Evolutionary conservation across 768 basidiomycete genomes (phyloP).

Genomic region (Infundibulicybe gibba): DNA sequence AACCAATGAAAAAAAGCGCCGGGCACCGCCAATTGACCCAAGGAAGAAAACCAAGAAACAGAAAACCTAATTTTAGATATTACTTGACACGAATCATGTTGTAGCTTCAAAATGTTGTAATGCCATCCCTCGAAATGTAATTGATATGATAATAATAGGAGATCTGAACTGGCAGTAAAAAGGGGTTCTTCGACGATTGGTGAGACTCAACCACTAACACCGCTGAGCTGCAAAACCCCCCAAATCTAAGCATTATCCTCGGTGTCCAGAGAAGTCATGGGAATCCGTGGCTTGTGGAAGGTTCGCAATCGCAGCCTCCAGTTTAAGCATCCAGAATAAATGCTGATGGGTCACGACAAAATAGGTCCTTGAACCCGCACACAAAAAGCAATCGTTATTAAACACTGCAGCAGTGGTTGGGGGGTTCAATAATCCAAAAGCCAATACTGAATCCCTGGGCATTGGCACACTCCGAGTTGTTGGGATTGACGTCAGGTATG

Average conservation of each 20-base stretch:
- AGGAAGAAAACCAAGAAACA: not conserved
- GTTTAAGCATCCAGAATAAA: no score
- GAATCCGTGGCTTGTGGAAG: conserved; percentile 5
- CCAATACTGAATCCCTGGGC: not conserved
- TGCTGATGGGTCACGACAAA: no score
- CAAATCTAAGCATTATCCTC: no score
- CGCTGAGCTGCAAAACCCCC: no score
- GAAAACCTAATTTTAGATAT: not conserved
- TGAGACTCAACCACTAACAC: no score
- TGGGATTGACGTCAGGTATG: not conserved
- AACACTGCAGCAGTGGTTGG: not conserved
- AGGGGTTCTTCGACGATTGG: not conserved
- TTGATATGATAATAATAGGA: no score
- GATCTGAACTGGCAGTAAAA: not conserved
- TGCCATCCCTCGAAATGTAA: no score
- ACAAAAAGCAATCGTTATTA: not conserved
- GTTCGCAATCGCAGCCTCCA: not conserved
- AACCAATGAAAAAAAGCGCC: not conserved
- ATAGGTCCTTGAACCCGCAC: not conserved
- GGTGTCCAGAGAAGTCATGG: no score
- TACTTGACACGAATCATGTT: not conserved
- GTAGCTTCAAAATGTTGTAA: not conserved
- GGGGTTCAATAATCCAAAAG: not conserved
- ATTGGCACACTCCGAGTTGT: not conserved
- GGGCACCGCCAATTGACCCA: not conserved